Evolutionary conservation across 768 basidiomycete species (phyloP), one percentile per base, ranked within the genome.

Genomic region (Tricholoma terreum): DNA sequence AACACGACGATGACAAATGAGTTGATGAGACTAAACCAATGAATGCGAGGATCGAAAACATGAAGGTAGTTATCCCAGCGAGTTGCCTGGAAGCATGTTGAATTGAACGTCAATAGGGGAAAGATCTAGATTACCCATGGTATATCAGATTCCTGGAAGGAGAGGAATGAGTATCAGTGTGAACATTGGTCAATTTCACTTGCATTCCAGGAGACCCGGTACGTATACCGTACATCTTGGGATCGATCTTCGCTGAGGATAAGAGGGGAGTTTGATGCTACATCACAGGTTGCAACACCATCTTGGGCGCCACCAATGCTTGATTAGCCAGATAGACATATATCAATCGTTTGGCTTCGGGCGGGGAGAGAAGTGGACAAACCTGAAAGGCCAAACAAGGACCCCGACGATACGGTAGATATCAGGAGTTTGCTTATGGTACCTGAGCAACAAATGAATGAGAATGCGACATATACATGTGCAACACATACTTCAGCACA

Each of bases 21-120:
- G 71, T 98, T 98, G 66, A 96, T 80, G 51, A 98, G 79, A 64
- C 90, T 92, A 75, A 98, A 94, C 92, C 94, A 96, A 72, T 98
- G 96, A 57, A 98, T 97, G 51, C 86, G 84, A 45, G 92, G 93
- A 65, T 95, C 93, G 63, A 94, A 91, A 52, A 96, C 89, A 64
- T 94, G 92, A 17, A 98, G 83, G 69, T 98, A 98, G 65, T 89
- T 89, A 69, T 98, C 96, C 95, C 96, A 98, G 51, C 96, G 81
- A 3, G 94, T 92, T 4, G 94, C 95, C 92, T 93, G 73, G 14
- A 60, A 17, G 55, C 55, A 36, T 48, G 56, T n/a, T 40, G 7
- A 36, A 48, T 42, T 38, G 35, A 19, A 24, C 7, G 19, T 36
- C 17, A 1, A 27, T 36, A 40, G n/a, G 36, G 12, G 15, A 27